Evolutionary conservation across 192 early-diverging fungal species (phyloP), one percentile per base, ranked within the genome.

Genomic region (Mortierella hygrophila): DNA sequence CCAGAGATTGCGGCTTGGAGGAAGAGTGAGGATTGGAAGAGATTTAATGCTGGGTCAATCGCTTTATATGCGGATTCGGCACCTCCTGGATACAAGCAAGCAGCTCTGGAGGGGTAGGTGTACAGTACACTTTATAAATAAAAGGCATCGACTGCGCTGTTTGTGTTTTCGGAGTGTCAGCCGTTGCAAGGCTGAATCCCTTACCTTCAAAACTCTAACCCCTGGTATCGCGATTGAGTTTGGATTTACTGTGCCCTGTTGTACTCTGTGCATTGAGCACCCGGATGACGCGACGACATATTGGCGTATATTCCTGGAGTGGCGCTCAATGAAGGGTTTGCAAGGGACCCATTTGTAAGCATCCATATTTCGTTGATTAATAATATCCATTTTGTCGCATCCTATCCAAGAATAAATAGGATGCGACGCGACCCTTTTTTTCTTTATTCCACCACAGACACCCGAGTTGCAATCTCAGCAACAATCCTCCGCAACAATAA

Each of bases 1-100:
- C 32, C 75, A 0, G 57, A 60, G n/a, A 82, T 82, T 38, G 75
- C 81, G 20, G 70, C 40, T 0, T 82, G 70, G 55, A 71, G 70
- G 13, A 35, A 38, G 3, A 73, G 75, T 26, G 75, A 77, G 6
- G 49, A 38, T 0, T 82, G 42, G 32, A 63, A 29, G 49, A 6
- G 73, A 16, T 6, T 74, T 6, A 46, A 46, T n/a, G 7, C 37
- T 13, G 78, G 71, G 29, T 65, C 60, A 0, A 65, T 65, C 15
- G 60, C n/a, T 65, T 9, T 3, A 1, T 32, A 65, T 35, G 60
- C 60, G 60, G 29, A 65, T 23, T 32, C 29, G 6, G 60, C 60
- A 16, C 60, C 60, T 6, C 26, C 26, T 15, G 60, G 26, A 10
- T 26, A 65, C n/a, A 26, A 65, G 13, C 3, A 32, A 10, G 3